phyloP scores from a whole-genome alignment of 805 yeast species.

The Saturnispora bothae region DNA sequence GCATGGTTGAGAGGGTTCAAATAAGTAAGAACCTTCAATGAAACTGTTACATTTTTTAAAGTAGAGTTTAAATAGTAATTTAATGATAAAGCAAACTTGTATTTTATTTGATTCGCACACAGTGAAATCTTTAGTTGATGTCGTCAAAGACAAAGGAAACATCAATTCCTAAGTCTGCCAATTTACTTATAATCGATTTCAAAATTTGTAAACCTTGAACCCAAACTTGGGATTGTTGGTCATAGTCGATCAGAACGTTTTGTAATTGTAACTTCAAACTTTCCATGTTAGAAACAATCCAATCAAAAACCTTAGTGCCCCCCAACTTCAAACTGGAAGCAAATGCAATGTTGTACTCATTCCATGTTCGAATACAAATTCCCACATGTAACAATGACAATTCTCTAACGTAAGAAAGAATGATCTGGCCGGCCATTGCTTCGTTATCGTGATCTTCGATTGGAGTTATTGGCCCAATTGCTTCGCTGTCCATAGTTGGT shows the following conservation, averaged over 20 bases:
- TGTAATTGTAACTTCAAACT: constrained; percentile 2
- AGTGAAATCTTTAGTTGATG: constrained; percentile 1
- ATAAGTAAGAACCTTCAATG: constrained; percentile 21
- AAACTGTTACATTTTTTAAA: not conserved
- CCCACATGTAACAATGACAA: constrained; percentile 6
- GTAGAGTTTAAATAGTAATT: constrained; percentile 30
- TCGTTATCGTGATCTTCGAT: constrained; percentile 3
- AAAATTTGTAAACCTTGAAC: constrained; percentile 4
- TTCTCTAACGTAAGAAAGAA: constrained; percentile 9
- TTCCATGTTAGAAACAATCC: constrained; percentile 7
- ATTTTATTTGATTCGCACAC: constrained; percentile 57
- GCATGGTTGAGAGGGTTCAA: constrained; percentile 44
- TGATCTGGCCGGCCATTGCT: constrained; percentile 7
- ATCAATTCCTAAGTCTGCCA: constrained; percentile 5
- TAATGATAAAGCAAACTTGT: constrained; percentile 44
- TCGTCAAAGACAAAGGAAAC: constrained; percentile 28
- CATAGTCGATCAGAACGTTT: constrained; percentile 8
- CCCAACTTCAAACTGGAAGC: constrained; percentile 4
- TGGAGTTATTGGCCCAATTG: constrained; percentile 3
- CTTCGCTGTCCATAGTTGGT: not conserved
- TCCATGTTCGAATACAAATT: constrained; percentile 5
- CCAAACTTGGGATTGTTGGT: constrained; percentile 5
- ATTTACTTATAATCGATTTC: constrained; percentile 1
- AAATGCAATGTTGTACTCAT: constrained; percentile 6
- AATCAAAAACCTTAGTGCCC: constrained; percentile 8